Percentiles rank a stretch among this genome's conserved stretches.
phyloP scores from a whole-genome alignment of 148 eudicot genomes.

The Amaranthus cruentus region DNA sequence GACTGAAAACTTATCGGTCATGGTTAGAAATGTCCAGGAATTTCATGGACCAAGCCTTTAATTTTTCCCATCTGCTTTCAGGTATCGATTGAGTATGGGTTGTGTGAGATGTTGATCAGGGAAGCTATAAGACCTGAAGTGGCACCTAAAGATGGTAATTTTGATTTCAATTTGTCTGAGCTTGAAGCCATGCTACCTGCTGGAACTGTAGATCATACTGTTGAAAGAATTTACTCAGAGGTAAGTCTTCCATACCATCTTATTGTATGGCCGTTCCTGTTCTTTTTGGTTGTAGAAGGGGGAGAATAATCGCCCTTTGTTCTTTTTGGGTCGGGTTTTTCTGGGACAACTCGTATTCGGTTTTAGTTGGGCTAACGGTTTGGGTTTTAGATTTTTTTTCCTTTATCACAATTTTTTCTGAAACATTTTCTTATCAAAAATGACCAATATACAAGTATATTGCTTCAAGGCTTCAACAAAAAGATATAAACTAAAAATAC shows the following conservation, averaged over 20 bases:
- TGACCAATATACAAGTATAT: no score
- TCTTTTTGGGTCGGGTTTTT: no score
- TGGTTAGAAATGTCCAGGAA: neutral
- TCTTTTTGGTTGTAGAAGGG: neutral
- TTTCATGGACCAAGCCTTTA: neutral
- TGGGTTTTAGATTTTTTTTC: no score
- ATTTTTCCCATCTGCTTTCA: constrained; percentile 19
- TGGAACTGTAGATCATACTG: constrained; percentile 62
- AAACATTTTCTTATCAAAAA: no score
- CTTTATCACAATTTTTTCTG: no score
- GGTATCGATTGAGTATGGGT: constrained; percentile 85
- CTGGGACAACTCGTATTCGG: no score
- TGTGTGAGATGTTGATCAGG: constrained; percentile 77
- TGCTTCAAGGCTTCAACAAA: no score
- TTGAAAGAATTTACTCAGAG: constrained; percentile 57
- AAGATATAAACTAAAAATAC: no score
- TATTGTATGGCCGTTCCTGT: neutral
- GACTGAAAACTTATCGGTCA: neutral
- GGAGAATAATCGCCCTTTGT: neutral
- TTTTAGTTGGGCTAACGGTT: no score
- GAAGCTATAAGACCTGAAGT: constrained; percentile 53
- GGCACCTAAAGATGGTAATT: constrained; percentile 76
- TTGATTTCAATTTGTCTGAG: constrained; percentile 51
- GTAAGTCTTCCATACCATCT: constrained; percentile 26
- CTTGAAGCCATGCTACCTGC: constrained; percentile 68